These are phyloP conservation scores for Cocos nucifera DNA, from an alignment of 176 grass and related monocot species.

Conservation along the genomic window DNA sequence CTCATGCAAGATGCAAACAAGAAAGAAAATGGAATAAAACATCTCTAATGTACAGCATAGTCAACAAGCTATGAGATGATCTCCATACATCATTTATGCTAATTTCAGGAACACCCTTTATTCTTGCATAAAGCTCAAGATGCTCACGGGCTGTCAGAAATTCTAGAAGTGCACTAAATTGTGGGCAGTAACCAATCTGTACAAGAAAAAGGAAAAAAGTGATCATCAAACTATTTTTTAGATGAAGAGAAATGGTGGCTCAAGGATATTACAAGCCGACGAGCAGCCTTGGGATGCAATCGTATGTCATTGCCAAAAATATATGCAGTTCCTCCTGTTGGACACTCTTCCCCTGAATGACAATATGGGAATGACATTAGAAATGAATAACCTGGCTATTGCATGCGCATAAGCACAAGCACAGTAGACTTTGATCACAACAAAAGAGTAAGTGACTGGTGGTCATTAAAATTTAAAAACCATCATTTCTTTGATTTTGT, in stretches of 20 bases:
- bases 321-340: conserved; percentile 41
- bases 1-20: no score
- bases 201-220: conserved; percentile 8
- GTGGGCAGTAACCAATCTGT: conserved; percentile 49
- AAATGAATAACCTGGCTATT: not conserved
- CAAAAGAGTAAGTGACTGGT: no score
- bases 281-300: conserved; percentile 36
- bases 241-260: no score
- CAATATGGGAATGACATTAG: not conserved
- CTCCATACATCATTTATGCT: conserved; percentile 28
- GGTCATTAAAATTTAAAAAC: no score
- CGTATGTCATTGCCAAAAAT: conserved; percentile 47
- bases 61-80: not conserved
- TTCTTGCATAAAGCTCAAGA: conserved; percentile 45
- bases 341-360: conserved; percentile 32
- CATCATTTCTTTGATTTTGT: no score
- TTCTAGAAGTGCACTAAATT: conserved; percentile 46
- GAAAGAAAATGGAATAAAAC: no score
- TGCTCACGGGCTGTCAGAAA: conserved; percentile 41
- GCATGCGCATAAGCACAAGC: no score
- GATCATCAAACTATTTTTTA: not conserved
- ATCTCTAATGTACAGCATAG: not conserved
- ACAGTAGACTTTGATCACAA: no score
- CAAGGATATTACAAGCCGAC: conserved; percentile 29
- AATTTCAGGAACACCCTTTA: conserved; percentile 40